phyloP scores from a whole-genome alignment of 345 rosid genomes.

The Corchorus olitorius region DNA sequence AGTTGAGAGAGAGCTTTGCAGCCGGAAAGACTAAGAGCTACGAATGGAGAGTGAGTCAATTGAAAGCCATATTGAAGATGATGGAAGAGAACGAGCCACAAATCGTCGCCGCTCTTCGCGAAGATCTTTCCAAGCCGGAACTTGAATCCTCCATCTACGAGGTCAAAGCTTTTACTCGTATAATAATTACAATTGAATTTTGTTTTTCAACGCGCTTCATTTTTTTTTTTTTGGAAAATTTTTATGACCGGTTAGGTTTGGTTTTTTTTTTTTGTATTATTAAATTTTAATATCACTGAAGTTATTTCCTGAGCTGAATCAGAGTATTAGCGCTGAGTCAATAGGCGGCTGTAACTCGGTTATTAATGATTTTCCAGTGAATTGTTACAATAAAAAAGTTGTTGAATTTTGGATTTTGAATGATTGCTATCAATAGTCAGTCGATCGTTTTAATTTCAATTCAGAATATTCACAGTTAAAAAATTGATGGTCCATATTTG shows the following conservation, averaged over 20 bases:
- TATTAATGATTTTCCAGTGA: background rate
- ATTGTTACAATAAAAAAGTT: background rate
- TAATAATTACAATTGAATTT: background rate
- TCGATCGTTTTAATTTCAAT: background rate
- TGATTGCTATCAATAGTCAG: background rate
- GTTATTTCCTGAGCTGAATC: background rate
- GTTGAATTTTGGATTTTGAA: background rate
- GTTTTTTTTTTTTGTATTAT: background rate
- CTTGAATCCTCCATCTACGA: slow-evolving; percentile 71
- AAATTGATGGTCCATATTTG: background rate
- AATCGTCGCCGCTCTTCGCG: slow-evolving; percentile 66
- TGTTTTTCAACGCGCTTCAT: background rate
- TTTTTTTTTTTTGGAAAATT: background rate
- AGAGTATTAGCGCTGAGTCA: background rate
- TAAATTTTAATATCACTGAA: background rate
- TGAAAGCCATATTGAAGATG: slow-evolving; percentile 54
- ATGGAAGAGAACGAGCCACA: slow-evolving; percentile 63
- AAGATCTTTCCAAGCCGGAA: slow-evolving; percentile 83
- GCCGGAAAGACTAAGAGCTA: slow-evolving; percentile 71
- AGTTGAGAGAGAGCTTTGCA: slow-evolving; percentile 49
- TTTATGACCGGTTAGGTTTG: background rate
- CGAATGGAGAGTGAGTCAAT: slow-evolving; percentile 75
- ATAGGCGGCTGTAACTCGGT: background rate
- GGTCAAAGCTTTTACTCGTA: slow-evolving; percentile 36
- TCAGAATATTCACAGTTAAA: background rate